Evolutionary conservation across 345 rosid genomes (phyloP), one percentile per base, ranked within the genome.

Genomic region (Atalantia buxifolia): DNA sequence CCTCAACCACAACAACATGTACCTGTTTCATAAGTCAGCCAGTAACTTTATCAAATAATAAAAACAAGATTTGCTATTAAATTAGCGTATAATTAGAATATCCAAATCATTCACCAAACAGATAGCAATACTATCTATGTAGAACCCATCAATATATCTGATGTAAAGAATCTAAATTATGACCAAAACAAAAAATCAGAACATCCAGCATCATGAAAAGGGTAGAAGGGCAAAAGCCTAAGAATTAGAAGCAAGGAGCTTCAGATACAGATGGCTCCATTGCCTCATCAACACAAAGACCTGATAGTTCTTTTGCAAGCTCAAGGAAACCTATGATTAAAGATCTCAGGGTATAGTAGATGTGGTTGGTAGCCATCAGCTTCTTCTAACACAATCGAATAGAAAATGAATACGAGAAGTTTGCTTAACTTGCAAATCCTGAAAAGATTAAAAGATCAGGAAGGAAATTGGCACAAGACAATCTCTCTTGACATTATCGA

Each of bases 311-410:
- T 87, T 92, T 90, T 56, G 94, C 97, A 67, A 92, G 82, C 82
- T 92, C 93, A 50, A 90, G 86, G 45, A 92, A 94, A 79, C 78
- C 82, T 84, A 90, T 92, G 74, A 90, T 92, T 73, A 92, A 83
- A 64, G 97, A 89, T 77, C 97, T 86, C 85, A 92, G 93, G 94
- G 28, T 94, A 92, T 87, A 28, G 88, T 90, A 90, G 92, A 88
- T 92, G 90, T 36, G 97, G 97, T 60, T 92, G 93, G 45, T 0
- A 40, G 3, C 42, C 42, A 7, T 38, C n/a, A n/a, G 4, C 33
- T 31, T 31, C 36, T 35, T 5, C 7, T 36, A 36, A 36, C 0
- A 36, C 8, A 36, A 6, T 36, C 38, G 38, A 36, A 36, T 36
- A 36, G 38, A 36, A 36, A 36, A 36, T 36, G 1, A 36, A 36